These are phyloP conservation scores for Ascochyta rabiei DNA, from an alignment of 2,329 filamentous ascomycete genomes.

Conservation along the genomic window DNA sequence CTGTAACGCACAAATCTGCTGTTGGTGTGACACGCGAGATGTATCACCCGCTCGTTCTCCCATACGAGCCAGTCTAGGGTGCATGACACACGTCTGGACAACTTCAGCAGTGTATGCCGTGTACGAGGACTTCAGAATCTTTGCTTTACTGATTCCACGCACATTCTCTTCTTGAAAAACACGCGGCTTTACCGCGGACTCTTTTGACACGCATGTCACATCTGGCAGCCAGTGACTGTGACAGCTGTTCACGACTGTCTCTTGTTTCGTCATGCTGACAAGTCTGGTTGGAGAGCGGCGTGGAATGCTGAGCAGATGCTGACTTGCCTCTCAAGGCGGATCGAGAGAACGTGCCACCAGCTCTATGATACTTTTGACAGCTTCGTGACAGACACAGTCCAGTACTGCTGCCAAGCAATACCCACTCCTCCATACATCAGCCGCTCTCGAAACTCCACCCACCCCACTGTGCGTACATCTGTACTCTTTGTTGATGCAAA, in stretches of 20 bases:
- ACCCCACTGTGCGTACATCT: too few species aligned
- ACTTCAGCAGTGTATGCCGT: constrained; percentile 4
- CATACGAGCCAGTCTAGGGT: constrained; percentile 5
- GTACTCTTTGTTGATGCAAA: too few species aligned
- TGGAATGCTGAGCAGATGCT: neutral
- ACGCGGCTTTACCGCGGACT: constrained; percentile 7
- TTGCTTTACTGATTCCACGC: constrained; percentile 1
- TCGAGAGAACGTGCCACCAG: neutral
- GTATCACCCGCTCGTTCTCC: constrained; percentile 11
- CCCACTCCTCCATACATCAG: too few species aligned
- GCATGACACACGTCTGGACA: neutral
- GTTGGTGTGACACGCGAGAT: constrained; percentile 14
- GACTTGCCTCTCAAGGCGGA: too few species aligned
- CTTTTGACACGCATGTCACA: constrained; percentile 5
- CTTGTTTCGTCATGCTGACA: neutral
- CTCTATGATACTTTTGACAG: neutral
- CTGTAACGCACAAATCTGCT: constrained; percentile 7
- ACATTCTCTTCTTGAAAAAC: neutral
- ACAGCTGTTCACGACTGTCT: neutral
- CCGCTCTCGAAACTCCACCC: too few species aligned
- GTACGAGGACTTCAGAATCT: neutral
- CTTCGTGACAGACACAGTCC: too few species aligned
- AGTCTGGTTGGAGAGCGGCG: neutral
- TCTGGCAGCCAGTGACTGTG: neutral
- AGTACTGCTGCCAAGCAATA: too few species aligned